Percentiles rank a stretch among this genome's conserved stretches.
Conservation (phyloP, 441 rosid species). For the Breynia disticha region DNA sequence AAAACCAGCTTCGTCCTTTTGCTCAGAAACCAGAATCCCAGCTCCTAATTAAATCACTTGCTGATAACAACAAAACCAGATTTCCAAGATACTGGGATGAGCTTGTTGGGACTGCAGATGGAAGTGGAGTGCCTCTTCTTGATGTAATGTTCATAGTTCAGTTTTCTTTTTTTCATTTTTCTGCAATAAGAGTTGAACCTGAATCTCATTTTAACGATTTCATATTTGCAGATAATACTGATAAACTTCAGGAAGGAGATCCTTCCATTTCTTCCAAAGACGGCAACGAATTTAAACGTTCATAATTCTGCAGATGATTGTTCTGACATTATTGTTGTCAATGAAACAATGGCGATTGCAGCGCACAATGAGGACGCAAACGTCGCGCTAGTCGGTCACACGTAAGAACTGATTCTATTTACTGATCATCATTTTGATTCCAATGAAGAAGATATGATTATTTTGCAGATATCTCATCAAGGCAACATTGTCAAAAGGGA, state of each 20-base stretch:
- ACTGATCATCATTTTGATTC: background rate
- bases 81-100: conserved; percentile 49
- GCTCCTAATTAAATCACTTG: conserved; percentile 25
- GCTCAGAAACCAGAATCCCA: conserved; percentile 21
- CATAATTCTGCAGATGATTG: conserved; percentile 27
- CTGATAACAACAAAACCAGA: conserved; percentile 27
- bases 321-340: conserved; percentile 39
- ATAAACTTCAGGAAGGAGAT: conserved; percentile 65
- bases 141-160: conserved; percentile 20
- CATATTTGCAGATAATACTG: conserved; percentile 32
- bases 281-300: conserved; percentile 3
- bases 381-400: conserved; percentile 45
- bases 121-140: conserved; percentile 43
- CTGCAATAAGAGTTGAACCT: too few species aligned
- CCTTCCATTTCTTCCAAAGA: conserved; percentile 40
- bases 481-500: conserved; percentile 29
- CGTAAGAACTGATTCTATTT: conserved; percentile 21
- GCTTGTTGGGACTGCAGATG: conserved; percentile 45
- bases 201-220: too few species aligned
- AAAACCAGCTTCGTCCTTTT: conserved; percentile 45
- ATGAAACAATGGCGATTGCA: conserved; percentile 36
- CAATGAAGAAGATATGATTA: background rate
- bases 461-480: conserved; percentile 37
- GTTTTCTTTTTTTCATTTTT: too few species aligned
- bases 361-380: conserved; percentile 63